Evolutionary conservation across 2,329 filamentous ascomycete genomes (phyloP).

Genomic region (Helminthosporium solani): DNA sequence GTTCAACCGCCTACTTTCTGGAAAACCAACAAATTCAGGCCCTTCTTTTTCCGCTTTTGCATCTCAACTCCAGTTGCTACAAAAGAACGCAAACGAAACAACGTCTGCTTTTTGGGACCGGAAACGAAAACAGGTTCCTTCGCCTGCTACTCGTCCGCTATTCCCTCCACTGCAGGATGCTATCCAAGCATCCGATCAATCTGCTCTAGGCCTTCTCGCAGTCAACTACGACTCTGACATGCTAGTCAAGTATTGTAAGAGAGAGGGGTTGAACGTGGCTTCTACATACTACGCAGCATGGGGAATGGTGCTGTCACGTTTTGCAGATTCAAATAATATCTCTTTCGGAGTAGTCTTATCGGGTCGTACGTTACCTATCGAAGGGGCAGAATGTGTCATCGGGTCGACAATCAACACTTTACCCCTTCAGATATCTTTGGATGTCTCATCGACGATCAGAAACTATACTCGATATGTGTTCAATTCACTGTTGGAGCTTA

Average conservation of each 20-base stretch:
- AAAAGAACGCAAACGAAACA: conserved; percentile 1
- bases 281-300: conserved; percentile 40
- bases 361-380: conserved; percentile 38
- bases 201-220: not conserved
- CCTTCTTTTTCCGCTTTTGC: conserved; percentile 4
- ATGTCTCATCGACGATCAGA: not conserved
- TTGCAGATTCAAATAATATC: conserved; percentile 33
- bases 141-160: not conserved
- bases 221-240: not conserved
- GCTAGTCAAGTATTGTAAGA: not conserved
- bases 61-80: conserved; percentile 6
- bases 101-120: conserved; percentile 10
- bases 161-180: not conserved
- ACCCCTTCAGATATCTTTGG: conserved; percentile 12
- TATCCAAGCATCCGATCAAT: not conserved
- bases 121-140: not conserved
- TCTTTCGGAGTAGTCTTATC: conserved; percentile 40
- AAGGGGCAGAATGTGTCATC: conserved; percentile 26
- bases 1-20: conserved; percentile 14
- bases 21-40: conserved; percentile 7
- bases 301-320: conserved; percentile 36
- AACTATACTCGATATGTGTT: conserved; percentile 11
- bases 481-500: conserved; percentile 5
- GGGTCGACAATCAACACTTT: conserved; percentile 40
- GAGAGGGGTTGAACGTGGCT: conserved; percentile 10